Evolutionary conservation across 2,329 filamentous ascomycete genomes (phyloP), one percentile per base, ranked within the genome.

Genomic region (Fusarium nelsonii): DNA sequence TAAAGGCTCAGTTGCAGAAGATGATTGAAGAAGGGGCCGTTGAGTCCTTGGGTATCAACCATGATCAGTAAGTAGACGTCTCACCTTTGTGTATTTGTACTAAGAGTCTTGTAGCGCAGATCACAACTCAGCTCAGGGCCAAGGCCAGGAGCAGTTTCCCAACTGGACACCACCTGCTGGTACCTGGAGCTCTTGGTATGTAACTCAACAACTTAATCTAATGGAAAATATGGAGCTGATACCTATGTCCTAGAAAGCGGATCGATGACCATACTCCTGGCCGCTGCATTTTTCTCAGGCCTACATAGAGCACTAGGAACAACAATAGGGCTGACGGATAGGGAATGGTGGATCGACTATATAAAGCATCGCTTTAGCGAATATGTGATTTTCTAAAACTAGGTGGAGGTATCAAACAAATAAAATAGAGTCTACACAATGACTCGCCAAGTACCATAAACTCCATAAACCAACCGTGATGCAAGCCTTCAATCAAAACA

Each of bases 401-500:
- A 26, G 39, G 39, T 32, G 26, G 28, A 63, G 58, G 54, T 65
- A 60, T 65, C 54, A 36, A 30, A 18, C 33, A 60, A 53, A 50
- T 37, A 34, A 53, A 49, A 8, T 11, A 55, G 40, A 51, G 51
- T 28, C 46, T 15, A 7, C 26, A 37, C 12, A 44, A 40, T 14
- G 37, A 34, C 50, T 61, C 59, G 14, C 34, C 12, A 58, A 64
- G 64, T 58, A 58, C 71, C 71, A 28, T n/a, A 49, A 60, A 71
- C 70, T 48, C 68, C 68, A 10, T 23, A 18, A 41, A 40, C 23
- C 39, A 41, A 30, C 3, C 12, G 18, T 26, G n/a, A 14, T 10
- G 6, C 14, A n/a, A 62, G 6, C 26, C 12, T 32, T 33, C 28
- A 23, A 32, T 68, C 78, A 97, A 82, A 94, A 97, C 26, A 97